Evolutionary conservation across 1,139 yeast species (phyloP).

Genomic region (Pneumocystis sp.): DNA sequence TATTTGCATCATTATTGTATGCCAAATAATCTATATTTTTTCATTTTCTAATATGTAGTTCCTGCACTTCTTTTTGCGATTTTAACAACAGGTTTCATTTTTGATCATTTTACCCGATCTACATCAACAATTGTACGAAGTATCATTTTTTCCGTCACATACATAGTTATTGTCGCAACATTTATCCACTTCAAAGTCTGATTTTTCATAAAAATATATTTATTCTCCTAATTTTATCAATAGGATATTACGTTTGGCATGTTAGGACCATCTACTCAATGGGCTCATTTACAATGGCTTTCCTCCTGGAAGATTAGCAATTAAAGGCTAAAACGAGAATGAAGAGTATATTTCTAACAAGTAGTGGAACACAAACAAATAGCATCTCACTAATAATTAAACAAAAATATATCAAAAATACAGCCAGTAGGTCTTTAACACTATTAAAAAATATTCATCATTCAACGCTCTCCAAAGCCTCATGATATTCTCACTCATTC

Average conservation of each 20-base stretch:
- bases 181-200: constrained; percentile 48
- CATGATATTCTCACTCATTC: not conserved
- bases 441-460: too few species aligned
- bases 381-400: not conserved
- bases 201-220: not conserved
- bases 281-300: constrained; percentile 59
- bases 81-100: constrained; percentile 58
- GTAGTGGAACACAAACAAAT: not conserved
- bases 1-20: constrained; percentile 77
- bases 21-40: not conserved
- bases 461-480: not conserved
- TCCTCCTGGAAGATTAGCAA: constrained; percentile 52
- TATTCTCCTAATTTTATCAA: not conserved
- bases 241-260: constrained; percentile 70
- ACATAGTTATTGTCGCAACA: constrained; percentile 44
- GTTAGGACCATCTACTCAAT: constrained; percentile 62
- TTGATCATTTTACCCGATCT: constrained; percentile 44
- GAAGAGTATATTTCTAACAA: not conserved
- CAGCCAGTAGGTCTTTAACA: not conserved
- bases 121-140: constrained; percentile 21
- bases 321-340: not conserved
- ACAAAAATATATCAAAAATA: too few species aligned
- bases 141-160: constrained; percentile 32
- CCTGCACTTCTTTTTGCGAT: constrained; percentile 95
- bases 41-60: constrained; percentile 19